These are phyloP conservation scores for Paramecium primaurelia DNA, from an alignment of 73 alveolate species.

Conservation along the genomic window DNA sequence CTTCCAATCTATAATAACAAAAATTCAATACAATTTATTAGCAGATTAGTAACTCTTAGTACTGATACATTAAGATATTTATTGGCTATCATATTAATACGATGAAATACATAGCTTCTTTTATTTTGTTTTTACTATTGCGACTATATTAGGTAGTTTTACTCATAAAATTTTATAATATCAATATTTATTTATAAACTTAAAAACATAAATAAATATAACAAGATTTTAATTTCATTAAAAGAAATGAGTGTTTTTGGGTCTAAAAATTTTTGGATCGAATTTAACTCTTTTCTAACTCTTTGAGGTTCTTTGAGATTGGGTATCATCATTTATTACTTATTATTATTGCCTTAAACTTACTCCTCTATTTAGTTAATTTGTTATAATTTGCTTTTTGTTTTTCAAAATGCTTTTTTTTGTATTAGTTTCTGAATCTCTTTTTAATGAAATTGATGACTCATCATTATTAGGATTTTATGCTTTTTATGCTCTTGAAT, in stretches of 20 bases:
- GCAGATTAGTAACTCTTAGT: neutral
- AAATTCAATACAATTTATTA: neutral
- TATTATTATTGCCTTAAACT: neutral
- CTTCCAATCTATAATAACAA: neutral
- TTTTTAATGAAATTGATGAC: neutral
- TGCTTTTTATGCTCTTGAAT: neutral
- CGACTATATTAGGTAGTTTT: neutral
- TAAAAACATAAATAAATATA: neutral
- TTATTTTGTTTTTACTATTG: neutral
- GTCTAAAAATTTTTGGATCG: conserved; percentile 47
- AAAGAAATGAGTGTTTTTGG: conserved; percentile 27
- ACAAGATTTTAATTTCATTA: neutral
- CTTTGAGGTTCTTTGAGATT: neutral
- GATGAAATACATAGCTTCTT: neutral
- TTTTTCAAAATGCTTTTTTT: conserved; percentile 39
- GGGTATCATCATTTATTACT: conserved; percentile 26
- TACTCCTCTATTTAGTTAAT: neutral
- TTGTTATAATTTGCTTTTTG: neutral
- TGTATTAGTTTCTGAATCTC: conserved; percentile 15
- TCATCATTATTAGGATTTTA: neutral
- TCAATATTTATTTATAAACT: neutral
- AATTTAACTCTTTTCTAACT: conserved; percentile 4
- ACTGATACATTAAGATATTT: neutral
- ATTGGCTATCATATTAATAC: neutral
- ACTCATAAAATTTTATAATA: neutral